These are phyloP conservation scores for Fusarium goolgardi DNA, from an alignment of 2,329 filamentous ascomycete species.

Conservation along the genomic window DNA sequence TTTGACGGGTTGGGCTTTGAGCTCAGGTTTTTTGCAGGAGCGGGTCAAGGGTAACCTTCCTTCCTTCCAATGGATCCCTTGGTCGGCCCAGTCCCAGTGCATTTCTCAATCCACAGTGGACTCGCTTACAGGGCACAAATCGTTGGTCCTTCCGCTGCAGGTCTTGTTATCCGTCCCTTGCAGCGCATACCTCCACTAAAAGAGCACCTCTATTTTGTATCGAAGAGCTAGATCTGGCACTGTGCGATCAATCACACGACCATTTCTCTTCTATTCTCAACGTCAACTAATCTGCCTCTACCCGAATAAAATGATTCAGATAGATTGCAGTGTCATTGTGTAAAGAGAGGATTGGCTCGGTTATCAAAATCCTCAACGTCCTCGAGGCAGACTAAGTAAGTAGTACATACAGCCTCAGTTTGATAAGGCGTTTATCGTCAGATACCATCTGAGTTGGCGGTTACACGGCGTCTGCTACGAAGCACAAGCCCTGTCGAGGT, in stretches of 20 bases:
- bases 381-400: slow-evolving; percentile 13
- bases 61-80: background rate
- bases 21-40: slow-evolving; percentile 37
- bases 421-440: slow-evolving; percentile 24
- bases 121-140: slow-evolving; percentile 44
- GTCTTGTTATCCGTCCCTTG: slow-evolving; percentile 29
- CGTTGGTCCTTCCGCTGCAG: slow-evolving; percentile 40
- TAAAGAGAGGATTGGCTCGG: slow-evolving; percentile 19
- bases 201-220: slow-evolving; percentile 1
- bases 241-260: slow-evolving; percentile 41
- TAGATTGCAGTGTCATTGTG: slow-evolving; percentile 21
- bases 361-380: background rate
- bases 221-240: slow-evolving; percentile 20
- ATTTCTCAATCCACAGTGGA: slow-evolving; percentile 23
- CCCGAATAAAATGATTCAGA: slow-evolving; percentile 23
- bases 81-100: slow-evolving; percentile 10
- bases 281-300: slow-evolving; percentile 27
- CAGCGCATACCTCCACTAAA: slow-evolving; percentile 35
- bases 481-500: slow-evolving; percentile 28
- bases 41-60: slow-evolving; percentile 33
- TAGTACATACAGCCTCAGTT: slow-evolving; percentile 9
- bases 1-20: slow-evolving; percentile 39
- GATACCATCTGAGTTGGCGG: slow-evolving; percentile 33
- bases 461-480: slow-evolving; percentile 16
- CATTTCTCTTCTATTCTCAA: slow-evolving; percentile 14